Evolutionary conservation across 2,329 filamentous ascomycete species (phyloP), one percentile per base, ranked within the genome.

Genomic region (Thelonectria olida): DNA sequence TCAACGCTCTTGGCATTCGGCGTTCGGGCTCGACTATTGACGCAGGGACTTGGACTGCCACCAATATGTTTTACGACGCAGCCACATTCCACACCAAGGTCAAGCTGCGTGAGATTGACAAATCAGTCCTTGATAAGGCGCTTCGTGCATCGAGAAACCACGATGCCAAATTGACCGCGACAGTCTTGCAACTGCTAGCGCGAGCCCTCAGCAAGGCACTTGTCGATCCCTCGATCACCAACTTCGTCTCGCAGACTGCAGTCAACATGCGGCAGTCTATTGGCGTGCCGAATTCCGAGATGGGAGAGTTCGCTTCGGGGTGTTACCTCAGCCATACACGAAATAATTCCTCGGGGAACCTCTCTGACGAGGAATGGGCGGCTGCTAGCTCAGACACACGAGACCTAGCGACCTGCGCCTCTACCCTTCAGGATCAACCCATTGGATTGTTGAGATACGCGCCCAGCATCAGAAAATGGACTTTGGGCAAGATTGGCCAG

Each of bases 191-290:
- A 19, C 23, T 72, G 41, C 63, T 72, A 23, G 54, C 52, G 2
- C 61, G 70, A 1, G 70, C 66, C 7, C 20, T 72, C 19, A 71
- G 70, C 53, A 61, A 63, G 10, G 58, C 31, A 2, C 20, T 72
- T 3, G 50, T 22, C 0, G 63, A 67, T 20, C 28, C 58, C 3
- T 58, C 51, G 4, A 28, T 70, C n/a, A 70, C 68, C 10, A 67
- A 72, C 1, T 72, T 72, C 12, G 61, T 69, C 7, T 59, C 62
- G 3, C 66, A 67, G 34, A 72, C 70, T 5, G 57, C 70, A 4
- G 41, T 71, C 10, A 72, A 72, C 36, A 65, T 72, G 68, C 65
- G 70, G 2, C 39, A 23, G 3, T 61, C 68, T 4, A 41, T 71
- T 5, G 68, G 70, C 2, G 54, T 67, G 25, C 49, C 70, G 3